Base-by-base conservation (phyloP, 2,329 filamentous ascomycete species). In the Pseudocercospora pini-densiflorae region DNA sequence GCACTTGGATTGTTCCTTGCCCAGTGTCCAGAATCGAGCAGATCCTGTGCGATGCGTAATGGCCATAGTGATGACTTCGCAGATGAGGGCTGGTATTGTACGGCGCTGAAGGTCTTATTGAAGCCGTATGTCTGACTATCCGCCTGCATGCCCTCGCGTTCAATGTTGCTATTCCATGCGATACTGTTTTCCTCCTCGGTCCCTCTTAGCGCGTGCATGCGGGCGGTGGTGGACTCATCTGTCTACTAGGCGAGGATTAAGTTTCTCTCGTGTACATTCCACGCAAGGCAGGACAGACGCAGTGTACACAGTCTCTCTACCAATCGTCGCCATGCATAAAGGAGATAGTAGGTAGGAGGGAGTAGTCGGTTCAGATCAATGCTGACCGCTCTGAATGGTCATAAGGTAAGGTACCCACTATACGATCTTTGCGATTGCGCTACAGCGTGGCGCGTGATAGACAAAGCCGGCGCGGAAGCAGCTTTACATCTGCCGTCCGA, bases 41-140 rank as follows among this genome's bases (percentile, higher is more conserved):
- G 59, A 45, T 65, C 62, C 40, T 72, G 64, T 3, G 68, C 69
- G 8, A 68, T 43, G 16, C 64, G 59, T 21, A 70, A 51, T 4
- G 65, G 69, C 63, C 65, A 62, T 54, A 55, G 55, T 45, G 62
- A 62, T n/a, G 61, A 63, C 45, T n/a, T 53, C 29, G 40, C 47
- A 23, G 33, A 16, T 16, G 45, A 31, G 12, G 45, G 47, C 29
- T 36, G 5, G 55, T 58, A 58, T 19, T 43, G 55, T 14, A 58
- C 16, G n/a, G 55, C 55, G 31, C n/a, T 43, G 55, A 58, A 58
- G 10, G 55, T 43, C 55, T 58, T 36, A 14, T 55, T 9, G 53
- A 29, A 27, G 55, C 9, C 9, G 55, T 1, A 31, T n/a, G 55
- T 14, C 7, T 27, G 55, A 43, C 19, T 14, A 24, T 58, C 7